Base-by-base conservation (phyloP, 1,284 basidiomycete species). In the Marasmius sp. region DNA sequence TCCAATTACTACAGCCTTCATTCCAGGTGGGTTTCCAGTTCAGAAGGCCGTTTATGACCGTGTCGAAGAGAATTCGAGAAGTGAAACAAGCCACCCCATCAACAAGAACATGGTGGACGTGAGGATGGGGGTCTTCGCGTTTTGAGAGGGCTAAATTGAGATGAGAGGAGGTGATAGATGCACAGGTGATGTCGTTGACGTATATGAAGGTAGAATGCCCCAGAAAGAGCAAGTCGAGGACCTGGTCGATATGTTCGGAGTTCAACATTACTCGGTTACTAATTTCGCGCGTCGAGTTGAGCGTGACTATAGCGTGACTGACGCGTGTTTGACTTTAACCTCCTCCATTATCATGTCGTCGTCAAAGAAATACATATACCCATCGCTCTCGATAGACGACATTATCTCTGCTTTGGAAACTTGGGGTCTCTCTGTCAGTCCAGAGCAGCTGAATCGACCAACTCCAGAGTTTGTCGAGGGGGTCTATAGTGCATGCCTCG, bases 401-500 rank as follows among this genome's bases (percentile, higher is more conserved):
- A 87, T 91, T 33, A 82, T 88, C 41, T 74, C 78, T 48, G 80
- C 86, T 2, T 81, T 92, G 38, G 76, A 79, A 11, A 84, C 81
- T 20, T 92, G 90, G 89, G 85, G 85, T 0, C 76, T 91, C 37
- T 78, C 81, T 8, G 81, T 91, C 41, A 84, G 82, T 61, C 80
- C 81, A 52, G 88, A 92, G 61, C 91, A 94, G 67, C 83, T 95
- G 48, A 71, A 80, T 33, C 82, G 83, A 45, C 93, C 93, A 0
- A 86, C 85, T 0, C 70, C 87, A 0, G 87, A 91, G 43, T 89
- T 90, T 62, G 89, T 93, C 18, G 82, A 88, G 51, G 78, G 75
- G 55, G 81, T 92, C 27, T 93, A 89, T 73, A 79, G 78, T 58
- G 82, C 85, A 2, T 88, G 92, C 66, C 80, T 95, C 37, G 82